Evolutionary conservation across 768 basidiomycete genomes (phyloP), one percentile per base, ranked within the genome.

Genomic region (Lentinula edodes): DNA sequence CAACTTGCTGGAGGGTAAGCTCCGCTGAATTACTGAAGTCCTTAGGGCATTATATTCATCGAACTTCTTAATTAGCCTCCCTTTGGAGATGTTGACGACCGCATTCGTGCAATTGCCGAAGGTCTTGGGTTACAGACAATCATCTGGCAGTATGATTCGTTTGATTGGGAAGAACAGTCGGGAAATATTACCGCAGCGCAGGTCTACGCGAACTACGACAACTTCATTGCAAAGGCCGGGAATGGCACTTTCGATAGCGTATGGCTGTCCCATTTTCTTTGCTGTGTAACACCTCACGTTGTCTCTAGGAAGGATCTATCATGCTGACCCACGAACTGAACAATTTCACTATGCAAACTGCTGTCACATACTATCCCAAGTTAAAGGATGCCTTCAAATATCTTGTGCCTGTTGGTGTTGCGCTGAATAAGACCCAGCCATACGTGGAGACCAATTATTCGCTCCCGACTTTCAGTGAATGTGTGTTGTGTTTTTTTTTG

Each of bases 51-150:
- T 20, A 4, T 35, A 46, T 16, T 9, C 9, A 18, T 54, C 35
- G 1, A 42, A 2, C 35, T 8, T 39, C 50, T 16, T 51, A 0
- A 28, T 28, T 61, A 84, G 82, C 85, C 87, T 41, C 86, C 87
- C 0, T 87, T 75, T 63, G 87, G 86, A 52, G 86, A 88, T 62
- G 75, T 88, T 23, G 91, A 93, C 50, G 86, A 88, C 72, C 88
- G 91, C 53, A 84, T 93, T 45, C 83, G 92, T 39, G 77, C 82
- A 38, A 87, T 93, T 61, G 84, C 87, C 3, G 69, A 84, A 35
- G 84, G 80, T 6, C 83, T 93, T 64, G 85, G 85, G 39, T 74
- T 93, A 16, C 81, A 80, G 12, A 89, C 89, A 2, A 78, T 93
- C 68, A 76, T 93, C 52, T 93, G 92, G 91, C 70, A 77, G 66